Evolutionary conservation across 257 asterid species (phyloP), one percentile per base, ranked within the genome.

Genomic region (Plantago major): DNA sequence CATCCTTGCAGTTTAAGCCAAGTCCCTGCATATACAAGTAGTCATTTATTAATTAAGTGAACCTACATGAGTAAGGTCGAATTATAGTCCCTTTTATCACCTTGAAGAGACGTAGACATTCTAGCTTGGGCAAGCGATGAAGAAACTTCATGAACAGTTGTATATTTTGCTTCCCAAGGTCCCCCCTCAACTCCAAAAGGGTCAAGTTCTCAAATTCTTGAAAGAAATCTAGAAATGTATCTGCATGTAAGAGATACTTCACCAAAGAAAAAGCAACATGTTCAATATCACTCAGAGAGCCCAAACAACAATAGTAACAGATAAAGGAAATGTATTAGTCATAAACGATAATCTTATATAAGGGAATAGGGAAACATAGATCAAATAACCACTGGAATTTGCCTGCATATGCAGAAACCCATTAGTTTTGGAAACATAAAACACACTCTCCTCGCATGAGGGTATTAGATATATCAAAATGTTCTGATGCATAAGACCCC

Each of bases 151-250:
- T 67, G 59, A 82, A 45, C 28, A 44, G 61, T 60, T 70, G 61
- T 42, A 66, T 54, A 33, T 62, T 55, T 46, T 51, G 65, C 9
- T 58, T 67, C 48, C 70, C 78, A 44, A 75, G 57, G 54, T 71
- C 63, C 69, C 42, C 75, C 65, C 71, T 79, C 76, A 79, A 42
- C 78, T 79, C 80, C 65, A 79, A 71, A 47, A 66, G 77, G 13
- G 67, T 71, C 76, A 82, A 65, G 58, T 73, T 71, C 52, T 58
- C 66, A 63, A 76, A 79, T 10, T 38, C 48, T 37, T 75, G 85
- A 53, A 70, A 73, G 50, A 47, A 67, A 45, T 67, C 67, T 33
- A 60, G 64, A 61, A 65, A 46, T 16, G 60, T 43, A 18, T 75
- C 73, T 19, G 67, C 74, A 22, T 43, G 45, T 64, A 64, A 62